Evolutionary conservation across 495 filamentous ascomycete genomes (phyloP).

Genomic region (Neurospora sublineolata): DNA sequence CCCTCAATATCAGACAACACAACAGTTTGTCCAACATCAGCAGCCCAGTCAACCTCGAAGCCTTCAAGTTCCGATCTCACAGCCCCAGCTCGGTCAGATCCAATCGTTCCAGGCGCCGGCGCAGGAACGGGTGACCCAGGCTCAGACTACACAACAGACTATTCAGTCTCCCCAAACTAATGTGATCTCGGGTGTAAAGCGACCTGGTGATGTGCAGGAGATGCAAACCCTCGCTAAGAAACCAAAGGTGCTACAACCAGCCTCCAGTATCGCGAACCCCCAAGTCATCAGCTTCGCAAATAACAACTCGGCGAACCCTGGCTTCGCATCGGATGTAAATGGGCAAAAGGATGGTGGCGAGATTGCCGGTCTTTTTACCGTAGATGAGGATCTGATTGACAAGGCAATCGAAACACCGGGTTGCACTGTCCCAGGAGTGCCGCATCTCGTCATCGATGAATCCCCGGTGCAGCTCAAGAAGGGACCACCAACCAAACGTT

Average conservation of each 20-base stretch:
- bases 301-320: not conserved
- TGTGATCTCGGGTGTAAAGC: slow-evolving; percentile 8
- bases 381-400: slow-evolving; percentile 10
- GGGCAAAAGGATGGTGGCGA: not conserved
- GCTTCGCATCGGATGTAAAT: not conserved
- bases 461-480: slow-evolving; percentile 16
- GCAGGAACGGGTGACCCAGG: not conserved
- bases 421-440: slow-evolving; percentile 10
- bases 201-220: slow-evolving; percentile 6
- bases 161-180: not conserved
- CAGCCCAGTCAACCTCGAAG: not conserved
- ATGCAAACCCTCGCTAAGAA: slow-evolving; percentile 11
- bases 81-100: not conserved
- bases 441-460: slow-evolving; percentile 15
- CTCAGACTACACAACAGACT: slow-evolving; percentile 4
- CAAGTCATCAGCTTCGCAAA: not conserved
- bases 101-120: not conserved
- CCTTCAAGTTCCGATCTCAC: not conserved
- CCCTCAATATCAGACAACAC: not conserved
- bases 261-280: not conserved
- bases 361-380: not conserved
- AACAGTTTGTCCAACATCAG: not conserved
- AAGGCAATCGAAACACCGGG: not conserved
- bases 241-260: slow-evolving; percentile 7
- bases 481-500: slow-evolving; percentile 19